phyloP scores from a whole-genome alignment of 169 alveolate species.

The Perkinsus chesapeaki region DNA sequence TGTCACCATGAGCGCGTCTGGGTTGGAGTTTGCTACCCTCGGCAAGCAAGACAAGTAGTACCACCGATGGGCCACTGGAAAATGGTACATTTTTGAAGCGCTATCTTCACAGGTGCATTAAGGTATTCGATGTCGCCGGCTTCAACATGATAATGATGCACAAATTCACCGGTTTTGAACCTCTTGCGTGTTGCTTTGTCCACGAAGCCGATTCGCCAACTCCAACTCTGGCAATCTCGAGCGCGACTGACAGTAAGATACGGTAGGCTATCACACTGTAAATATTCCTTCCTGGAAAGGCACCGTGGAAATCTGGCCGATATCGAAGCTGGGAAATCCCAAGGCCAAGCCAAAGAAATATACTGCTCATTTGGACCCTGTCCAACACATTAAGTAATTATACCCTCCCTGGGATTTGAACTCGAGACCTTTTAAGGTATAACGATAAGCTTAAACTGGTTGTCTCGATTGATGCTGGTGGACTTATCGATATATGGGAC shows the following conservation, averaged over 20 bases:
- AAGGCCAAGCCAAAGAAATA: neutral
- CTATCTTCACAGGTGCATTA: neutral
- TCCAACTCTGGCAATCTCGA: slow-evolving; percentile 10
- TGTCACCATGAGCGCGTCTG: neutral
- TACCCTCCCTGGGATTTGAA: neutral
- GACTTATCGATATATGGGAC: slow-evolving; percentile 66
- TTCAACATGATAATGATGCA: slow-evolving; percentile 52
- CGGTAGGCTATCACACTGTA: too few relatives aligned
- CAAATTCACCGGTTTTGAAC: slow-evolving; percentile 42
- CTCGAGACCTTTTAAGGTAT: slow-evolving; percentile 38
- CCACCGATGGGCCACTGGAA: too few relatives aligned
- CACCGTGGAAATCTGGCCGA: neutral
- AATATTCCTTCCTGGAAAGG: too few relatives aligned
- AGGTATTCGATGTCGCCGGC: slow-evolving; percentile 45
- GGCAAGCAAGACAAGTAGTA: neutral
- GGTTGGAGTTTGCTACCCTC: neutral
- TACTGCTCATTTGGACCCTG: neutral
- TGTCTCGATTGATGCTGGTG: slow-evolving; percentile 53
- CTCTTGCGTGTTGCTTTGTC: slow-evolving; percentile 55
- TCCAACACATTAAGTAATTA: neutral
- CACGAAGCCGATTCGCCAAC: slow-evolving; percentile 29
- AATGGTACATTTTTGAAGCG: too few relatives aligned
- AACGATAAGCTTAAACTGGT: slow-evolving; percentile 44
- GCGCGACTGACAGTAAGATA: neutral
- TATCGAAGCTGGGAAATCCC: neutral